Evolutionary conservation across 305 asterid genomes (phyloP), one percentile per base, ranked within the genome.

Genomic region (Fraxinus platypoda): DNA sequence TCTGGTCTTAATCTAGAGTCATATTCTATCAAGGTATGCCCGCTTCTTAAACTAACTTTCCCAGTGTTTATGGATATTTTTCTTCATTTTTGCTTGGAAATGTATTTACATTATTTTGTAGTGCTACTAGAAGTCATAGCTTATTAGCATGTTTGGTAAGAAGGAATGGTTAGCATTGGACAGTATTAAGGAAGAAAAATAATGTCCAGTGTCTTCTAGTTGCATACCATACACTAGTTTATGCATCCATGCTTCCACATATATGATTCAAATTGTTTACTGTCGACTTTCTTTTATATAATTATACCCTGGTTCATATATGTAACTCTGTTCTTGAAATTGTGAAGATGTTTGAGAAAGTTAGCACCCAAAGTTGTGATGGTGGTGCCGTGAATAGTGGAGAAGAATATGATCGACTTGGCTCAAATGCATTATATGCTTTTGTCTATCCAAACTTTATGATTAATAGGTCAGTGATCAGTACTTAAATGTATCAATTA

Each of bases 391-490:
- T 79, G 70, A 80, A 82, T 41, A 52, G 80, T 41, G 86, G 82
- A 75, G 87, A 85, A 75, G 92, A 87, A 62, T 83, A 85, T 52
- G 91, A 90, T 72, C 87, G 98, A 74, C 93, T 95, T 52, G 99
- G 97, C 2, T 85, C 91, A 38, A 82, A 91, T 84, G 92, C 95
- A 87, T 76, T 90, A 2, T 95, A 95, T 81, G 97, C 97, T 68
- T 95, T 91, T 52, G 88, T 94, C 23, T 94, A 92, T 82, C 98
- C 98, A 46, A 95, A 94, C 87, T 94, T 95, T 87, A 94, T 94
- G 98, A 92, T 95, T 73, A 95, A 94, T 74, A 91, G 97, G 98
- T 94, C 68, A 31, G 90, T 83, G 71, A 66, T 76, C 83, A 35
- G 43, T 37, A 28, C 15, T 28, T 8, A 33, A 19, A 70, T 41